Percentiles rank a stretch among this genome's conserved stretches.
phyloP scores from a whole-genome alignment of 106 monocot species.

The Apostasia shenzhenica region DNA sequence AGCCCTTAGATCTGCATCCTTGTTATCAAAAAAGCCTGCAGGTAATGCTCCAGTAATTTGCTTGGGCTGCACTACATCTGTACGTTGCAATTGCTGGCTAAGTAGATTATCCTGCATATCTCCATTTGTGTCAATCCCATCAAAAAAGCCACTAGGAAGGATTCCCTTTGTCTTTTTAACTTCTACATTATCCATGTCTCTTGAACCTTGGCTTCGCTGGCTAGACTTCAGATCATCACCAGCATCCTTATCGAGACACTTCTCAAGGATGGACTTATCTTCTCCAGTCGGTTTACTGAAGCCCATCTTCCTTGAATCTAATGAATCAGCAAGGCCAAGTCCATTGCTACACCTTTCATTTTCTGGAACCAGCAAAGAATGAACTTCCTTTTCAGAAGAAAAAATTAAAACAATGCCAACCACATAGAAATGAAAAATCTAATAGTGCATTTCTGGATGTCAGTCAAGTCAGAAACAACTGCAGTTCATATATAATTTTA shows the following conservation, averaged over 20 bases:
- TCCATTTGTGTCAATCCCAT: conserved; percentile 39
- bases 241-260: conserved; percentile 19
- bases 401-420: too few relatives aligned
- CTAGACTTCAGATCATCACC: not conserved
- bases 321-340: not conserved
- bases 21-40: conserved; percentile 96
- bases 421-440: too few relatives aligned
- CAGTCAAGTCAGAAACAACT: too few relatives aligned
- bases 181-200: conserved; percentile 9
- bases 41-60: conserved; percentile 61
- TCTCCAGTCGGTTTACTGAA: conserved; percentile 2
- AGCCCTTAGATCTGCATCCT: conserved; percentile 90
- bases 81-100: conserved; percentile 7
- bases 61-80: conserved; percentile 15
- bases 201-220: conserved; percentile 15
- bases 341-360: conserved; percentile 14
- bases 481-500: too few relatives aligned
- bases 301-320: conserved; percentile 5
- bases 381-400: too few relatives aligned
- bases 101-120: conserved; percentile 1
- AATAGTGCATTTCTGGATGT: too few relatives aligned
- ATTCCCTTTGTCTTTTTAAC: conserved; percentile 25
- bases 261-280: conserved; percentile 19
- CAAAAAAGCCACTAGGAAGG: conserved; percentile 74
- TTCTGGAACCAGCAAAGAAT: conserved; percentile 2